Evolutionary conservation across 805 yeast genomes (phyloP).

Genomic region (Babjeviella inositovora): DNA sequence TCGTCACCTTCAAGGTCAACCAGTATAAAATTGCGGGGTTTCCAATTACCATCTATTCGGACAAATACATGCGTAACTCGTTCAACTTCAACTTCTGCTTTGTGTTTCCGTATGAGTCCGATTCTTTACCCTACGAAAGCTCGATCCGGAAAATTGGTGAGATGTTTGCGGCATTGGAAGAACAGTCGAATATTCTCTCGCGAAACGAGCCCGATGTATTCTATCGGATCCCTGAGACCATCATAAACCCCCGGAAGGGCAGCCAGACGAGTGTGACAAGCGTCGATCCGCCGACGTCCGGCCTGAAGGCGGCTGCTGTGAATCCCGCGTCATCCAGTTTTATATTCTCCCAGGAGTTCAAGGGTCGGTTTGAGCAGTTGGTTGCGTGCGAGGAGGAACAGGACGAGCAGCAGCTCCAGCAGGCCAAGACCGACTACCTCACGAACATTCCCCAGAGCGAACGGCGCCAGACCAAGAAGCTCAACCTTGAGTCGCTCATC

Average conservation of each 20-base stretch:
- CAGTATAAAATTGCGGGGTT: conserved; percentile 66
- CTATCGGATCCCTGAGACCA: neutral
- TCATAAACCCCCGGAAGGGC: neutral
- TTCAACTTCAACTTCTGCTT: conserved; percentile 89
- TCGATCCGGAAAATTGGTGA: conserved; percentile 72
- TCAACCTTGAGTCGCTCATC: conserved; percentile 64
- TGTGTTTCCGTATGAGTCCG: conserved; percentile 72
- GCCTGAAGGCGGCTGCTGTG: no score
- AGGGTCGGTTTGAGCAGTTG: no score
- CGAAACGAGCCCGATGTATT: no score
- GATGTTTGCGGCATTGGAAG: conserved; percentile 83
- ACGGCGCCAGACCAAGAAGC: conserved; percentile 1
- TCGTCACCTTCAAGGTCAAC: conserved; percentile 59
- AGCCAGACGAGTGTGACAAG: no score
- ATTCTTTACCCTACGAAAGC: conserved; percentile 74
- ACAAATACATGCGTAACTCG: conserved; percentile 75
- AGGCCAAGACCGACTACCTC: conserved; percentile 2
- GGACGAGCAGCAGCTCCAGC: conserved; percentile 1
- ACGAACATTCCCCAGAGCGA: neutral
- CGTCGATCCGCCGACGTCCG: no score
- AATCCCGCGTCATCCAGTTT: no score
- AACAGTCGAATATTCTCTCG: conserved; percentile 68
- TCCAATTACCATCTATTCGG: conserved; percentile 70
- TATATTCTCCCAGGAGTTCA: neutral
- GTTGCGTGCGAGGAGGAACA: no score